Base-by-base conservation (phyloP, 208 protist genomes). In the Trypanosoma cruzi region DNA sequence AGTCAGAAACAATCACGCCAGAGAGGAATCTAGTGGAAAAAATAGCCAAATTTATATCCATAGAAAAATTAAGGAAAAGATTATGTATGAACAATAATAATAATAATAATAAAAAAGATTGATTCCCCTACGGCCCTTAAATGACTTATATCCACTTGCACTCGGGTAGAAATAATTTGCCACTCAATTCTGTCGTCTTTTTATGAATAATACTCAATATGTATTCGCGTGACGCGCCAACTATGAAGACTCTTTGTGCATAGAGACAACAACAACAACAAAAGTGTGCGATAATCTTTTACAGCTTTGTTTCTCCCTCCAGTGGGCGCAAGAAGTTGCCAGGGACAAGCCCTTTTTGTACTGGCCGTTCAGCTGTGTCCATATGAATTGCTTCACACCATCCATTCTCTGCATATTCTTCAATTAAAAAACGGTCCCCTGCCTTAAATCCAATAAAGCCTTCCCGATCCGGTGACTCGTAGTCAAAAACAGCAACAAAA, bases 391-490 rank as follows among this genome's bases (percentile, higher is more conserved):
- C 89, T 48, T 88, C 77, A 67, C 89, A 94, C 89, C 89, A 94
- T 32, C 67, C 73, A 31, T 75, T 83, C 55, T 90, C 75, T 5
- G 59, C 77, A 64, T 89, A 94, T 44, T 94, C 80, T 48, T 89
- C 78, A 36, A 94, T 80, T 4, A 94, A 56, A 63, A 94, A 94
- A 69, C 88, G 77, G 71, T 94, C 89, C n/a, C 89, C 89, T 0
- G 84, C 80, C 53, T 85, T 87, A 73, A 94, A 94, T 55, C 72
- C 81, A 61, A 88, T 71, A 60, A 76, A 87, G n/a, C 76, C 71
- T 11, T 79, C 80, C 37, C 73, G 73, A 2, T 75, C 73, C 22
- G 61, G 58, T 0, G 73, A 73, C 37, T 81, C 68, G 71, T 92
- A 91, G 74, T 94, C 89, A 59, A 85, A 88, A 26, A 91, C 46